These are phyloP conservation scores for Salix udensis DNA, from an alignment of 345 rosid genomes.

Conservation along the genomic window DNA sequence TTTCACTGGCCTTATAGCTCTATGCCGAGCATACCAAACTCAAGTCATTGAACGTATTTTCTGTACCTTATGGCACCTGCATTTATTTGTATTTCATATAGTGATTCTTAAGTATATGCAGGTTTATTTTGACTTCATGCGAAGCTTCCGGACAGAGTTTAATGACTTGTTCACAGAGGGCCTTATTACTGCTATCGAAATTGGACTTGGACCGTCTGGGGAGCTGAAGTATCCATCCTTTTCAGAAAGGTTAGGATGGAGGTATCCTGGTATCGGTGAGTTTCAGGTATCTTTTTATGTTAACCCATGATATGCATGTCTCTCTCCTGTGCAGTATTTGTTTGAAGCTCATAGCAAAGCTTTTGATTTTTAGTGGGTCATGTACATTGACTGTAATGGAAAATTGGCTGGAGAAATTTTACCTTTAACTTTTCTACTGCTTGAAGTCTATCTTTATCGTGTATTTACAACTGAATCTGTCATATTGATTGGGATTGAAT, in stretches of 20 bases:
- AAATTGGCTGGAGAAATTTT: not conserved
- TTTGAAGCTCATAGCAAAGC: not conserved
- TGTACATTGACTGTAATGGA: not conserved
- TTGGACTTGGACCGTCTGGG: constrained; percentile 91
- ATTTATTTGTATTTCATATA: constrained; percentile 8
- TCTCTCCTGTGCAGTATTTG: not conserved
- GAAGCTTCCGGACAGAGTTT: constrained; percentile 90
- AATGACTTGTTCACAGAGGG: constrained; percentile 75
- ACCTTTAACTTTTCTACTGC: no score
- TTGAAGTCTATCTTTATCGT: not conserved
- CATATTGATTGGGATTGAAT: no score
- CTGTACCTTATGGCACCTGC: not conserved
- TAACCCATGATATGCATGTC: not conserved
- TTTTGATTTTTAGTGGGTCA: not conserved
- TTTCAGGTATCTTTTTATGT: constrained; percentile 75
- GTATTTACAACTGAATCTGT: not conserved
- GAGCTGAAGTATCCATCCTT: constrained; percentile 86
- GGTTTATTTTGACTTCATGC: constrained; percentile 98
- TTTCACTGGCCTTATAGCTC: not conserved
- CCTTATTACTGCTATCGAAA: constrained; percentile 65
- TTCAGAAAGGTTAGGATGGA: constrained; percentile 86
- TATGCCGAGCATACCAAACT: not conserved
- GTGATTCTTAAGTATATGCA: constrained; percentile 22
- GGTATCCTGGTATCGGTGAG: constrained; percentile 94
- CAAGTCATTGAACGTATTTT: not conserved